phyloP scores from a whole-genome alignment of 257 asterid species.

The Solanum pennellii region DNA sequence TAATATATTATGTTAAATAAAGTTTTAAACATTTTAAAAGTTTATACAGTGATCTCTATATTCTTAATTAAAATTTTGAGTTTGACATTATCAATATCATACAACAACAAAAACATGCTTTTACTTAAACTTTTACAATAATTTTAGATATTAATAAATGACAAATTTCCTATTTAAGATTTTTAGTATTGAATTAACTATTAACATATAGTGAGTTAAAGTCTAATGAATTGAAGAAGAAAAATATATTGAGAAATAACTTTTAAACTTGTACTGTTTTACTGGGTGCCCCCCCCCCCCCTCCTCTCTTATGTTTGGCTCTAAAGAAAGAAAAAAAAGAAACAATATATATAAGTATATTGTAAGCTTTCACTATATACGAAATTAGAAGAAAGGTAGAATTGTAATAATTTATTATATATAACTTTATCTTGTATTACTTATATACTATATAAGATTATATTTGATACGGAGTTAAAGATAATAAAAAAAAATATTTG shows the following conservation, averaged over 20 bases:
- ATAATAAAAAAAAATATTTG: rapidly evolving
- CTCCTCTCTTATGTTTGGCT: neutral
- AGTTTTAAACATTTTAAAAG: neutral
- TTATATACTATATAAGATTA: neutral
- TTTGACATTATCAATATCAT: neutral
- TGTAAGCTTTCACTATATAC: neutral
- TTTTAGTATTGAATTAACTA: neutral
- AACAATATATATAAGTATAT: no score
- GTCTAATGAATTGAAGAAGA: neutral
- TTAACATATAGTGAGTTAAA: neutral
- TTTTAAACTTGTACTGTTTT: no score
- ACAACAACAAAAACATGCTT: neutral
- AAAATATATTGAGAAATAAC: neutral
- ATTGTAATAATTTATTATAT: neutral
- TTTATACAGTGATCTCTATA: neutral
- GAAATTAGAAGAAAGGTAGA: neutral
- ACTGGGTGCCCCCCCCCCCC: no score
- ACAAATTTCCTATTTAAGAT: neutral
- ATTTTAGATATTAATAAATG: rapidly evolving
- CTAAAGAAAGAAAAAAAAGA: no score
- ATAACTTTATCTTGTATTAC: neutral
- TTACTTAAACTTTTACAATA: neutral
- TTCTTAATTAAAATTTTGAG: neutral
- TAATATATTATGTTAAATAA: neutral
- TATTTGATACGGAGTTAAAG: no score